Percentiles rank a stretch among this genome's conserved stretches.
phyloP scores from a whole-genome alignment of 371 early-diverging fungal species.

The Mortierella sp. region DNA sequence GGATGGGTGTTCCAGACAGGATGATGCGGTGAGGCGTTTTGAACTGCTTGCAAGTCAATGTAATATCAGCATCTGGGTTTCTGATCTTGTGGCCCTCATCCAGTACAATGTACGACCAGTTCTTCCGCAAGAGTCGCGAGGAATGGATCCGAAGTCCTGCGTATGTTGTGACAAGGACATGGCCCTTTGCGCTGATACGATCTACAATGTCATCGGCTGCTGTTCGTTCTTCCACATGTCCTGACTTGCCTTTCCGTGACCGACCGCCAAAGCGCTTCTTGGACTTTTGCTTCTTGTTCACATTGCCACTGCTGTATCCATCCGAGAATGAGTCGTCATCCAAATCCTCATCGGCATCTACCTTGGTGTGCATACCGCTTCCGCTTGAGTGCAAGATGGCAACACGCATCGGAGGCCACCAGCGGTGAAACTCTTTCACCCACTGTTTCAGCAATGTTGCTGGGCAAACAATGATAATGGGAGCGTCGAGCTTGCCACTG shows the following conservation, averaged over 20 bases:
- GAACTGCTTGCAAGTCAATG: slow-evolving; percentile 87
- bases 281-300: slow-evolving; percentile 39
- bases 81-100: slow-evolving; percentile 99
- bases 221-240: slow-evolving; percentile 21
- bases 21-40: slow-evolving; percentile 90
- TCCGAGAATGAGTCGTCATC: slow-evolving; percentile 41
- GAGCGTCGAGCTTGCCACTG: slow-evolving; percentile 64
- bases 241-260: slow-evolving; percentile 5
- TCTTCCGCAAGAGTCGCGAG: slow-evolving; percentile 68
- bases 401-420: slow-evolving; percentile 96
- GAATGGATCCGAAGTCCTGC: slow-evolving; percentile 82
- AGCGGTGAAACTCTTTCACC: slow-evolving; percentile 94
- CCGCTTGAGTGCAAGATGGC: slow-evolving; percentile 90
- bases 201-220: slow-evolving; percentile 56
- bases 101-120: slow-evolving; percentile 93
- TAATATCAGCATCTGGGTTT: slow-evolving; percentile 93
- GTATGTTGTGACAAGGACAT: slow-evolving; percentile 90
- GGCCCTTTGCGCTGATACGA: slow-evolving; percentile 64
- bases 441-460: slow-evolving; percentile 97
- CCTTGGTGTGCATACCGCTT: slow-evolving; percentile 65
- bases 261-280: slow-evolving; percentile 34
- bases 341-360: slow-evolving; percentile 4
- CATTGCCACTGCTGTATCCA: slow-evolving; percentile 13
- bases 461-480: slow-evolving; percentile 91
- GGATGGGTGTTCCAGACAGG: slow-evolving; percentile 98